phyloP scores from a whole-genome alignment of 2,329 filamentous ascomycete genomes.

The Pseudopyrenochaeta lycopersici region DNA sequence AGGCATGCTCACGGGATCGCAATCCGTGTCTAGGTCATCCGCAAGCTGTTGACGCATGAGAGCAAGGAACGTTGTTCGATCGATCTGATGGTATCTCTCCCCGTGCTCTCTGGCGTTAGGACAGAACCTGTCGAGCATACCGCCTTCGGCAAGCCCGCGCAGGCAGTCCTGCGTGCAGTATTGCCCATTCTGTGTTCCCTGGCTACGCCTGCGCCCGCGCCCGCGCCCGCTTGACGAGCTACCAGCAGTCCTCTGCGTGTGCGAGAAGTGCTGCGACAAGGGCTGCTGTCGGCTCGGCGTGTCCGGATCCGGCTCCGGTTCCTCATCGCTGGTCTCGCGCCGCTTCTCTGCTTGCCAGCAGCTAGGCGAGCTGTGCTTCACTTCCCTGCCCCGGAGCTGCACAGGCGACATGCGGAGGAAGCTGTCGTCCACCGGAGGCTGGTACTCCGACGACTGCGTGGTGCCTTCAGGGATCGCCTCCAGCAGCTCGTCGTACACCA shows the following conservation, averaged over 20 bases:
- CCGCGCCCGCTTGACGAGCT: neutral
- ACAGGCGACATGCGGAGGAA: constrained; percentile 23
- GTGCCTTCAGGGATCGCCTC: constrained; percentile 8
- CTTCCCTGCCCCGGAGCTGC: constrained; percentile 13
- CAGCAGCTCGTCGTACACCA: constrained; percentile 22
- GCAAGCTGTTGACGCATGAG: constrained; percentile 40
- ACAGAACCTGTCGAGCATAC: constrained; percentile 27
- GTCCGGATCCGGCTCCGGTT: constrained; percentile 7
- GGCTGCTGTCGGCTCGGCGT: constrained; percentile 2
- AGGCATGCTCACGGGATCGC: constrained; percentile 33
- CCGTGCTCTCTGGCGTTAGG: constrained; percentile 52
- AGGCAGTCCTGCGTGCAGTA: constrained; percentile 27
- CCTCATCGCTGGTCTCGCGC: constrained; percentile 12
- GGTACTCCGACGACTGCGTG: constrained; percentile 30
- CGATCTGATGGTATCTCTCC: constrained; percentile 37
- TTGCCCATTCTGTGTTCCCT: constrained; percentile 10
- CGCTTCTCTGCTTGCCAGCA: constrained; percentile 10
- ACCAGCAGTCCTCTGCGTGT: neutral
- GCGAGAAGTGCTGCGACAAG: too few species aligned
- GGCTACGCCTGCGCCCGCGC: neutral
- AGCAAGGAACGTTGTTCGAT: constrained; percentile 32
- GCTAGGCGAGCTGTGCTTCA: constrained; percentile 5
- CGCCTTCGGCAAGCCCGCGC: constrained; percentile 17
- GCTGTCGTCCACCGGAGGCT: constrained; percentile 8
- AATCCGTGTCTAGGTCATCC: constrained; percentile 23